Conservation (phyloP, 768 basidiomycete species). For the Tricholoma saponaceum region DNA sequence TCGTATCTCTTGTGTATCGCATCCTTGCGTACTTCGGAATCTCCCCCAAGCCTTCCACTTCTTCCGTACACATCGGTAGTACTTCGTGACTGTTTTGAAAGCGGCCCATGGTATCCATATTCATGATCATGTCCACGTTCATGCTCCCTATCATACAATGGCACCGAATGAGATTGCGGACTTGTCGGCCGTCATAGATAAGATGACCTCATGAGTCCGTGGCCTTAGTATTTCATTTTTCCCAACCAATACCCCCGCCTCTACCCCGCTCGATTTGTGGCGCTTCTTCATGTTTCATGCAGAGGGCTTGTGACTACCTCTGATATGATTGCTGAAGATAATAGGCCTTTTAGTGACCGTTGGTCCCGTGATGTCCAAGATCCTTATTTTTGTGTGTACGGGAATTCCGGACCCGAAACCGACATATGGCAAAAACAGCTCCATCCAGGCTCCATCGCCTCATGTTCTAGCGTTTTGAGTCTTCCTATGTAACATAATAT, state of each 20-base stretch:
- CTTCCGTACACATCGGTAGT: neutral
- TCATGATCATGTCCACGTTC: too few species aligned
- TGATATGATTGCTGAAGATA: neutral
- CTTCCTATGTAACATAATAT: too few species aligned
- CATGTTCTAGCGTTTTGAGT: too few species aligned
- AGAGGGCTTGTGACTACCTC: neutral
- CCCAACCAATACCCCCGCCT: neutral
- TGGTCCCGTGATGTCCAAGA: neutral
- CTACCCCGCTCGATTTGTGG: neutral
- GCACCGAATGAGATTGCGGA: neutral
- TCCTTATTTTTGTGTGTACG: neutral
- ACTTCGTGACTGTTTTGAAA: neutral
- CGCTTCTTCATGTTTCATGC: neutral
- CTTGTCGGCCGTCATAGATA: neutral
- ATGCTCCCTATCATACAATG: neutral
- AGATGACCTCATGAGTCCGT: too few species aligned
- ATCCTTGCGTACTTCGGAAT: neutral
- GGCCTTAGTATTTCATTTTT: too few species aligned
- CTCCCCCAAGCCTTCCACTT: neutral
- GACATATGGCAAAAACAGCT: neutral
- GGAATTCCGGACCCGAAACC: neutral
- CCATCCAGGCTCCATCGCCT: too few species aligned
- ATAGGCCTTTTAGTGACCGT: neutral
- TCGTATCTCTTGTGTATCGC: neutral
- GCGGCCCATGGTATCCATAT: neutral